Evolutionary conservation across 768 basidiomycete species (phyloP).

Genomic region (Lactarius akahatsu): DNA sequence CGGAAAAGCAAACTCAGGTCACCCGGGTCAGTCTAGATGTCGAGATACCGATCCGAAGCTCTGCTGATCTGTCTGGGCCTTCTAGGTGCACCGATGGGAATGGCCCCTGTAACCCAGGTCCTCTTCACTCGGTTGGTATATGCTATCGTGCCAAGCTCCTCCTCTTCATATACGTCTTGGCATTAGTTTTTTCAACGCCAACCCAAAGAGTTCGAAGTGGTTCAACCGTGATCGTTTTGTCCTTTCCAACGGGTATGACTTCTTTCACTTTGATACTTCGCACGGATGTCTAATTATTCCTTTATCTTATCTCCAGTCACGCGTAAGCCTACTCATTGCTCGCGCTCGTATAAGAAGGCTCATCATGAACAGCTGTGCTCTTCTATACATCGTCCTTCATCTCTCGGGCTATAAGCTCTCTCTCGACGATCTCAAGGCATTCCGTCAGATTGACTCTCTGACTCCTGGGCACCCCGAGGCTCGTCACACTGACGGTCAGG

Average conservation of each 20-base stretch:
- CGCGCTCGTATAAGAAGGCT: too few species aligned
- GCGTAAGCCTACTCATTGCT: conserved; percentile 54
- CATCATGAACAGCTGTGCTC: conserved; percentile 63
- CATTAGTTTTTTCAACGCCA: conserved; percentile 78
- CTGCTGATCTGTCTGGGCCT: neutral
- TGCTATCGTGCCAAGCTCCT: neutral
- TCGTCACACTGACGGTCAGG: conserved; percentile 60
- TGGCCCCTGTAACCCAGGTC: conserved; percentile 82
- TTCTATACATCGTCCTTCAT: conserved; percentile 91
- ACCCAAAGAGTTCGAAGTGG: conserved; percentile 89
- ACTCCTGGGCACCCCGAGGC: conserved; percentile 94
- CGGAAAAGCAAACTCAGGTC: conserved; percentile 89
- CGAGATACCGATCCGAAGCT: neutral
- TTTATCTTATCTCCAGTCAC: conserved; percentile 48
- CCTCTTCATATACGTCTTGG: conserved; percentile 11
- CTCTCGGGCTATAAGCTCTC: conserved; percentile 90
- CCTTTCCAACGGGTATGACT: conserved; percentile 84
- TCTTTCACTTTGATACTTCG: neutral
- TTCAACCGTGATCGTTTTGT: conserved; percentile 97
- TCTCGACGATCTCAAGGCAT: conserved; percentile 88
- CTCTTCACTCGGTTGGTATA: conserved; percentile 75
- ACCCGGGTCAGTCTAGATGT: conserved; percentile 60
- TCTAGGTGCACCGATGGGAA: conserved; percentile 88
- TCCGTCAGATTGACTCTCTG: conserved; percentile 87
- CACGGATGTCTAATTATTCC: conserved; percentile 21